Evolutionary conservation across 768 basidiomycete species (phyloP).

Genomic region (Arthromyces matolae): DNA sequence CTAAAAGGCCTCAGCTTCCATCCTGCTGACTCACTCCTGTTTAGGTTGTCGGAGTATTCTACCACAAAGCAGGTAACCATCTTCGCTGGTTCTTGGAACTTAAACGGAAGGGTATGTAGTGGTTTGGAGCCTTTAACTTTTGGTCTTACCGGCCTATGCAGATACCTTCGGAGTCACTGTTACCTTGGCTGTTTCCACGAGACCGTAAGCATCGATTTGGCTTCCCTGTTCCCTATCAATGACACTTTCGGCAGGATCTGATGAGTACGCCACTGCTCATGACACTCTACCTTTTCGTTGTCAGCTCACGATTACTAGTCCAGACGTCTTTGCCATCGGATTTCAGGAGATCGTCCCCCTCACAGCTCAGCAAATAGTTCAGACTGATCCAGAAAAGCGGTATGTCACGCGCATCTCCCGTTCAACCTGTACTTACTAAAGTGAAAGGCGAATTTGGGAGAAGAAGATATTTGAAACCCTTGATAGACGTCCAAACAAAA

Average conservation of each 20-base stretch:
- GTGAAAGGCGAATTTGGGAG: constrained; percentile 80
- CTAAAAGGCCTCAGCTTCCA: constrained; percentile 21
- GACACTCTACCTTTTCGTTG: no score
- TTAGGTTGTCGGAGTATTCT: constrained; percentile 81
- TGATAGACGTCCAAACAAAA: constrained; percentile 62
- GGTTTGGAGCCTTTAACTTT: not conserved
- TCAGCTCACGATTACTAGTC: constrained; percentile 45
- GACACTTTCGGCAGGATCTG: not conserved
- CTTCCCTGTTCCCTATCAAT: constrained; percentile 4
- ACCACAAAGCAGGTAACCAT: constrained; percentile 65
- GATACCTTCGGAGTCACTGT: constrained; percentile 75
- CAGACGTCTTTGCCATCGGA: constrained; percentile 86
- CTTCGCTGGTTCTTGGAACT: constrained; percentile 93
- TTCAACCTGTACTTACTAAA: not conserved
- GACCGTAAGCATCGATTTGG: constrained; percentile 51
- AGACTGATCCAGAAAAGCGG: constrained; percentile 93
- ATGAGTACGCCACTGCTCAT: constrained; percentile 47
- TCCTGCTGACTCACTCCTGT: not conserved
- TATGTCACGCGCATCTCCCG: constrained; percentile 23
- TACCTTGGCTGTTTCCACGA: constrained; percentile 89
- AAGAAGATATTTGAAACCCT: constrained; percentile 74
- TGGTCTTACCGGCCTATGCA: constrained; percentile 23
- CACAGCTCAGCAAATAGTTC: constrained; percentile 95
- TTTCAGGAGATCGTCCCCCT: constrained; percentile 98
- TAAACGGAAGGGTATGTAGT: constrained; percentile 76